Conservation (phyloP, 345 rosid species). For the Euphorbia peplus region DNA sequence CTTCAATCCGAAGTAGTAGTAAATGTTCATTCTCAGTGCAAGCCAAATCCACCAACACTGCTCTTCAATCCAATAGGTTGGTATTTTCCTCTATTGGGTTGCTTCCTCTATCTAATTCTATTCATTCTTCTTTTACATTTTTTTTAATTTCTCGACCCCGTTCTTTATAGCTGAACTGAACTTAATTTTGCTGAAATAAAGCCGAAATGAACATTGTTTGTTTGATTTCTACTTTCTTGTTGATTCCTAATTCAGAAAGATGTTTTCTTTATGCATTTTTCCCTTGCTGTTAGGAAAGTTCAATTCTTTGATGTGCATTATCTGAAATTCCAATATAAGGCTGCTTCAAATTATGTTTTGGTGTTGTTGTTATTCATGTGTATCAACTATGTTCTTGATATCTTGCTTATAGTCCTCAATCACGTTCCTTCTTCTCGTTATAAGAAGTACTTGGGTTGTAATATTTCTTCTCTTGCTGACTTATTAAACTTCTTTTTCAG, state of each 20-base stretch:
- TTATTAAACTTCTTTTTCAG: slow-evolving; percentile 41
- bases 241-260: too few relatives aligned
- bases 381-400: not conserved
- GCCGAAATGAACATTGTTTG: too few relatives aligned
- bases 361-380: not conserved
- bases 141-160: not conserved
- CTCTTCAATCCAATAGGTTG: slow-evolving; percentile 39
- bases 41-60: slow-evolving; percentile 40
- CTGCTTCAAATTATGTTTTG: too few relatives aligned
- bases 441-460: slow-evolving; percentile 11
- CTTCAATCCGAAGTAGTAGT: slow-evolving; percentile 37
- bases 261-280: not conserved
- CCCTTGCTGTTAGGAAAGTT: not conserved
- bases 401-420: not conserved
- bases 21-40: slow-evolving; percentile 41
- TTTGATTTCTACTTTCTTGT: not conserved
- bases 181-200: too few relatives aligned
- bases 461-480: slow-evolving; percentile 29
- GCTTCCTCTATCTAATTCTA: not conserved
- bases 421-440: not conserved
- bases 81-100: slow-evolving; percentile 11
- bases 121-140: not conserved
- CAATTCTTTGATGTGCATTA: too few relatives aligned
- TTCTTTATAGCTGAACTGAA: too few relatives aligned
- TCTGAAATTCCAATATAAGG: too few relatives aligned